phyloP scores from a whole-genome alignment of 2,329 filamentous ascomycete genomes.

The Colletotrichum scovillei region DNA sequence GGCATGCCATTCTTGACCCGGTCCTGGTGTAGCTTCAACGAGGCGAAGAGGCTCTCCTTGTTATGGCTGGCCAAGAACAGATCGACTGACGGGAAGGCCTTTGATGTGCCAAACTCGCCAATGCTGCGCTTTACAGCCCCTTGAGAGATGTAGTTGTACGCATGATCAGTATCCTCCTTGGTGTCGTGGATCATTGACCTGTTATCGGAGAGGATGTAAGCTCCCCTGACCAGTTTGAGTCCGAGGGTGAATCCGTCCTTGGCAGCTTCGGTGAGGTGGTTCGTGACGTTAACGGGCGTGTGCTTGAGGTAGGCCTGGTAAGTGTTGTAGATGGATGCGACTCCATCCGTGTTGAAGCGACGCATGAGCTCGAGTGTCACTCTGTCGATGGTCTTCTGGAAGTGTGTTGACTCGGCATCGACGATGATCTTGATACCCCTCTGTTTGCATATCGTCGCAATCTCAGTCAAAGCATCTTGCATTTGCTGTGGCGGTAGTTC shows the following conservation, averaged over 20 bases:
- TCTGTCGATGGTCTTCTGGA: slow-evolving; percentile 51
- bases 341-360: slow-evolving; percentile 51
- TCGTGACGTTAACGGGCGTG: slow-evolving; percentile 53
- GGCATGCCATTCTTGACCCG: slow-evolving; percentile 48
- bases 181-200: slow-evolving; percentile 62
- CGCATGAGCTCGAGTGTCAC: slow-evolving; percentile 49
- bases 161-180: slow-evolving; percentile 62
- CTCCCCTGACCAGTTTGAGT: slow-evolving; percentile 67
- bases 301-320: slow-evolving; percentile 68
- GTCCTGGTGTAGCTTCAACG: slow-evolving; percentile 55
- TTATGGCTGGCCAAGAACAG: slow-evolving; percentile 68
- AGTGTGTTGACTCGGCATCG: slow-evolving; percentile 58
- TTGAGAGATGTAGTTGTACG: slow-evolving; percentile 61
- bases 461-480: slow-evolving; percentile 52
- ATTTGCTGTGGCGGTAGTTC: slow-evolving; percentile 52
- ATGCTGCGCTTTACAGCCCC: slow-evolving; percentile 44
- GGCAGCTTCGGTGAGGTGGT: slow-evolving; percentile 57
- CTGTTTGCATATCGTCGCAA: slow-evolving; percentile 51
- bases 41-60: slow-evolving; percentile 51
- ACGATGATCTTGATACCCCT: slow-evolving; percentile 55
- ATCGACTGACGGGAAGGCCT: slow-evolving; percentile 55
- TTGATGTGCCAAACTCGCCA: slow-evolving; percentile 52
- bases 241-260: slow-evolving; percentile 63
- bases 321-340: slow-evolving; percentile 57
- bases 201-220: slow-evolving; percentile 64